Conservation (phyloP, 768 basidiomycete species). For the Chalciporus piperatus region DNA sequence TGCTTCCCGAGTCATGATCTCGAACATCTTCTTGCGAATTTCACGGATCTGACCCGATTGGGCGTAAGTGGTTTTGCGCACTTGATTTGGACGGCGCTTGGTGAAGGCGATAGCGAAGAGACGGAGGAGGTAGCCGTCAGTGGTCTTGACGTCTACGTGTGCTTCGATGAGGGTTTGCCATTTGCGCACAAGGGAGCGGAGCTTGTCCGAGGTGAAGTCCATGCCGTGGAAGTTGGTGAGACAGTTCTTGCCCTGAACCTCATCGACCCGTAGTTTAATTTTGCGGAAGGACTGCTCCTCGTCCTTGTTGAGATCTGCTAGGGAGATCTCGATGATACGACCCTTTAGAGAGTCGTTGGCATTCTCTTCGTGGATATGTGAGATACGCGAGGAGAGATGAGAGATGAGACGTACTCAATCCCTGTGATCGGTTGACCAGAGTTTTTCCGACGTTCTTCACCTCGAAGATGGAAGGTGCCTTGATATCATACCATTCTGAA, state of each 20-base stretch:
- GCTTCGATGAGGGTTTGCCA: conserved; percentile 99
- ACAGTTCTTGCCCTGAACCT: conserved; percentile 97
- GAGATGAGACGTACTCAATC: conserved; percentile 76
- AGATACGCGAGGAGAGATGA: neutral
- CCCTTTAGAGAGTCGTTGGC: conserved; percentile 98
- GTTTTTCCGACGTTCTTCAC: conserved; percentile 97
- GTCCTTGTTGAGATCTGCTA: conserved; percentile 98
- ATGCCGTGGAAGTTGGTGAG: conserved; percentile 99
- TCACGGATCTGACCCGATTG: conserved; percentile 93
- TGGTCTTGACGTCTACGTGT: conserved; percentile 97
- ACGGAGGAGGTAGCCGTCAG: conserved; percentile 98
- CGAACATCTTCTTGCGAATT: conserved; percentile 99
- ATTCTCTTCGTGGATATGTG: conserved; percentile 63
- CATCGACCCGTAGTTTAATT: conserved; percentile 97
- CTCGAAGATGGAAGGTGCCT: conserved; percentile 98
- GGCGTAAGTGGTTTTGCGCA: conserved; percentile 98
- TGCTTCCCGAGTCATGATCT: conserved; percentile 96
- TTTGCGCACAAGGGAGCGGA: conserved; percentile 98
- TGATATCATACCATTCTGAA: conserved; percentile 99
- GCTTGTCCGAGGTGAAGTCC: conserved; percentile 99
- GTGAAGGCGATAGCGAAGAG: conserved; percentile 99
- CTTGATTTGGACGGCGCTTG: conserved; percentile 93
- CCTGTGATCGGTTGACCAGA: conserved; percentile 95
- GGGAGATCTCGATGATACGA: conserved; percentile 92
- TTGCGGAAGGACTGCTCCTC: conserved; percentile 99